These are phyloP conservation scores for Huntiella bhutanensis DNA, from an alignment of 2,329 filamentous ascomycete genomes.

Conservation along the genomic window DNA sequence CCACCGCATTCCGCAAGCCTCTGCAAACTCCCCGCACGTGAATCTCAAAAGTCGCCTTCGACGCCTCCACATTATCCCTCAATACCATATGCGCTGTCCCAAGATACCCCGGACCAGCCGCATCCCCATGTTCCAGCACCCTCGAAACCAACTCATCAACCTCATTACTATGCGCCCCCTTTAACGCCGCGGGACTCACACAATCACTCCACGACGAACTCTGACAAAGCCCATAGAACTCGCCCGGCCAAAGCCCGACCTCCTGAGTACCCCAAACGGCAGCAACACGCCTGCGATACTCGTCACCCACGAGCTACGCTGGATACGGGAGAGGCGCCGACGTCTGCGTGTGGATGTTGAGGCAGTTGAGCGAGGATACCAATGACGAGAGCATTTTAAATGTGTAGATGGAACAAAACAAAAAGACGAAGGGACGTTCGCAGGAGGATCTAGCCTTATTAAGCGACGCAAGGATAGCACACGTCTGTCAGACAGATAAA, in stretches of 20 bases:
- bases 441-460: too few relatives aligned
- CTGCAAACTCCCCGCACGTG: background rate
- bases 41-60: background rate
- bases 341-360: too few relatives aligned
- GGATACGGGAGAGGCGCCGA: background rate
- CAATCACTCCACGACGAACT: background rate
- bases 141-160: background rate
- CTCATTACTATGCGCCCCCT: background rate
- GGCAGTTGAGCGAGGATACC: too few relatives aligned
- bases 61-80: background rate
- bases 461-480: too few relatives aligned
- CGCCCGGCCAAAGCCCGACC: background rate
- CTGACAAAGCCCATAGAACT: background rate
- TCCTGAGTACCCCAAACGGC: background rate
- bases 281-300: background rate
- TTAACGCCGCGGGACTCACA: background rate
- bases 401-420: too few relatives aligned
- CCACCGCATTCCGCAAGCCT: background rate
- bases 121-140: background rate
- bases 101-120: background rate
- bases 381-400: too few relatives aligned
- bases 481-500: too few relatives aligned
- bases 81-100: background rate
- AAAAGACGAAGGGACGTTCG: too few relatives aligned
- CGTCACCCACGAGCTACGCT: background rate